Evolutionary conservation across 116 monocot species (phyloP).

Genomic region (Posidonia oceanica): DNA sequence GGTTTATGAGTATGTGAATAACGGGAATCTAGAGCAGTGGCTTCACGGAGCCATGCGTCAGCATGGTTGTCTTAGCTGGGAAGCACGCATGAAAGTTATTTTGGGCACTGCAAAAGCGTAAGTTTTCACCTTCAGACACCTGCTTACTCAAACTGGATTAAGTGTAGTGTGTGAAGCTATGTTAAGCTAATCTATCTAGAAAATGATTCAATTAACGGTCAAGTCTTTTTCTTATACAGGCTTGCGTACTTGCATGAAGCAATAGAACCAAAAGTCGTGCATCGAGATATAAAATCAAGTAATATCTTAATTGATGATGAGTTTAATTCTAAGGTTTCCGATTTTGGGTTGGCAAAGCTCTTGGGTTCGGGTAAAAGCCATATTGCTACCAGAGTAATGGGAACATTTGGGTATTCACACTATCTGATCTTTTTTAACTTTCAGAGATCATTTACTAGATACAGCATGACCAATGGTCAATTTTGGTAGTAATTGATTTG

Average conservation of each 20-base stretch:
- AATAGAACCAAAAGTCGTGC: conserved; percentile 85
- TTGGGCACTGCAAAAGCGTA: conserved; percentile 84
- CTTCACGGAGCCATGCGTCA: conserved; percentile 83
- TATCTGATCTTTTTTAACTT: neutral
- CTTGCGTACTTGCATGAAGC: conserved; percentile 83
- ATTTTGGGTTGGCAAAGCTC: conserved; percentile 85
- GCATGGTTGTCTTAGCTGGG: conserved; percentile 66
- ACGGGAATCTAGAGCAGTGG: conserved; percentile 92
- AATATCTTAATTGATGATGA: conserved; percentile 74
- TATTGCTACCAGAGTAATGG: conserved; percentile 82
- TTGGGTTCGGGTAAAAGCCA: conserved; percentile 74
- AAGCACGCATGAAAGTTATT: conserved; percentile 57
- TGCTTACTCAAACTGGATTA: no score
- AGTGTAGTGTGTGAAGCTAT: no score
- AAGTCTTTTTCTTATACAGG: conserved; percentile 18
- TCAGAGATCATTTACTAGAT: neutral
- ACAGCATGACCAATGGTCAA: no score
- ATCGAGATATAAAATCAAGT: conserved; percentile 85
- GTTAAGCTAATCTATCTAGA: no score
- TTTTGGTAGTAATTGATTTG: no score
- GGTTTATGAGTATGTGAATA: conserved; percentile 74
- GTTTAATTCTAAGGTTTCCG: conserved; percentile 71
- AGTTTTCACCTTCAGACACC: neutral
- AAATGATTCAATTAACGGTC: neutral
- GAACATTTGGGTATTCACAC: conserved; percentile 64